phyloP scores from a whole-genome alignment of 305 asterid species.

The Salvia sclarea region DNA sequence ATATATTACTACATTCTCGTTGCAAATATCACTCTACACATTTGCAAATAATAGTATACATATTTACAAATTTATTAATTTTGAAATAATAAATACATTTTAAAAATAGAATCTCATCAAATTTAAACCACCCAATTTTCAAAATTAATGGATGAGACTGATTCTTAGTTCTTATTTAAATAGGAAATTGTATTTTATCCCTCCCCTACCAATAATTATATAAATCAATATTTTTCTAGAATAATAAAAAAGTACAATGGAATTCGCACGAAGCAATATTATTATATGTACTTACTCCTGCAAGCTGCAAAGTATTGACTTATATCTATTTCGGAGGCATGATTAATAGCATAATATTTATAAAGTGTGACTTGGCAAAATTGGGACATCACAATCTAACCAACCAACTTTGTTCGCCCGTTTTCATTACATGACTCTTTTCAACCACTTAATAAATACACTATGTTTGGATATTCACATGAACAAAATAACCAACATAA shows the following conservation, averaged over 20 bases:
- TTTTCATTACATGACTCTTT: background rate
- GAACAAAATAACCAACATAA: background rate
- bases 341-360: background rate
- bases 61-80: no score
- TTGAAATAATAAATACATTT: no score
- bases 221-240: background rate
- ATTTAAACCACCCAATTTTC: no score
- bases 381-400: conserved; percentile 23
- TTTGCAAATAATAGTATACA: no score
- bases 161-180: no score
- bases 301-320: background rate
- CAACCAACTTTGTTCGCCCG: conserved; percentile 27
- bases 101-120: no score
- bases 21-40: no score
- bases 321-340: conserved; percentile 39
- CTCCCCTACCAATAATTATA: background rate
- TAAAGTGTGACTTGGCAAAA: conserved; percentile 28
- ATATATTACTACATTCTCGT: no score
- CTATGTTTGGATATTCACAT: background rate
- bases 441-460: conserved; percentile 33
- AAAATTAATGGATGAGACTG: no score
- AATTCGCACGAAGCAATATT: background rate
- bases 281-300: background rate
- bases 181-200: no score
- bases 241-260: background rate